phyloP scores from a whole-genome alignment of 306 rosid species.

The Dalbergia cochinchinensis region DNA sequence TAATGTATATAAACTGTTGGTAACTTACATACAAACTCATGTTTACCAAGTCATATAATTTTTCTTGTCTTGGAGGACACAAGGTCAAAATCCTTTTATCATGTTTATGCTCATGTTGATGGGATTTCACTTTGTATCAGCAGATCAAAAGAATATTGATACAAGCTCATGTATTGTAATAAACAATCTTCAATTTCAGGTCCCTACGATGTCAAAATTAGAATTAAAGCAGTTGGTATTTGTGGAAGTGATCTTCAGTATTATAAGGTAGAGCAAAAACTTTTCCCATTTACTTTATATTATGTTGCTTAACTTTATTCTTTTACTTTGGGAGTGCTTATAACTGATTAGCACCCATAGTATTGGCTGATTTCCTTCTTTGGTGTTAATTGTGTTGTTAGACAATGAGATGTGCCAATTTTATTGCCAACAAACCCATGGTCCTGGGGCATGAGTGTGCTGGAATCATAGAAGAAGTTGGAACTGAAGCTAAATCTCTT shows the following conservation, averaged over 20 bases:
- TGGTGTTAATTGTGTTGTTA: conserved; percentile 9
- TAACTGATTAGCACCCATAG: background rate
- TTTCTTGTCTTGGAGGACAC: too few relatives aligned
- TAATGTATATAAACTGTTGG: too few relatives aligned
- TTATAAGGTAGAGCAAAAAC: conserved; percentile 61
- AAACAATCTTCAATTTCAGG: conserved; percentile 51
- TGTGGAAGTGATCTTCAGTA: conserved; percentile 97
- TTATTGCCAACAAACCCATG: conserved; percentile 56
- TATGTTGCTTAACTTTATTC: background rate
- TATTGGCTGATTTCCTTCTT: background rate
- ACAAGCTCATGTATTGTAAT: background rate
- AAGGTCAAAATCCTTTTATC: background rate
- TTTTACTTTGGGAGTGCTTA: background rate
- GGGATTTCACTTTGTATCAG: conserved; percentile 2
- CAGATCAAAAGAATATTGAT: background rate
- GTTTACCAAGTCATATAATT: background rate
- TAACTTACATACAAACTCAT: too few relatives aligned
- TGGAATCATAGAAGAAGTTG: conserved; percentile 60
- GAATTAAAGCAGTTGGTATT: conserved; percentile 93
- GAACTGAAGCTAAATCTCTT: conserved; percentile 46
- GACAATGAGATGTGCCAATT: conserved; percentile 62
- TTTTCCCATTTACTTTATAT: background rate
- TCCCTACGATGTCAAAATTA: conserved; percentile 74
- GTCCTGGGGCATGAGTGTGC: conserved; percentile 65
- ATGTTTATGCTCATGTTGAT: background rate